phyloP scores from a whole-genome alignment of 169 alveolate genomes.

The Eimeria sp. region DNA sequence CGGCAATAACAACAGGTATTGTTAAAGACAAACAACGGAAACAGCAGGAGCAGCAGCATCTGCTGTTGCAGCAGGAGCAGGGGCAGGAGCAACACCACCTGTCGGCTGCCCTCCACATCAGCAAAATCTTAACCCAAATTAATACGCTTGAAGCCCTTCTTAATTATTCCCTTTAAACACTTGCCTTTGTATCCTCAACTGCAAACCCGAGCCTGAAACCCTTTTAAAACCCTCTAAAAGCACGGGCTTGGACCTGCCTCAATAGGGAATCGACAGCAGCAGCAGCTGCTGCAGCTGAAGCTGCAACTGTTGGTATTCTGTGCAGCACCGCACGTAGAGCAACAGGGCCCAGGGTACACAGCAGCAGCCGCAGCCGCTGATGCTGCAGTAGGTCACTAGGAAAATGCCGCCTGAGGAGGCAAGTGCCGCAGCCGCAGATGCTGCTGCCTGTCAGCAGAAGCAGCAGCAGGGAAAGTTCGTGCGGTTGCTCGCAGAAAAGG shows the following conservation, averaged over 20 bases:
- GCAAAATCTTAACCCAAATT: not conserved
- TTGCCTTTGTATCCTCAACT: not conserved
- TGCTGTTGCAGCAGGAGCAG: not conserved
- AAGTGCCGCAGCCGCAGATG: not conserved
- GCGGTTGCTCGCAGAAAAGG: constrained; percentile 36
- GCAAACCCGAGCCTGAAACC: not conserved
- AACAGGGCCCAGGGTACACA: not conserved
- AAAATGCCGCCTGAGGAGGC: not conserved
- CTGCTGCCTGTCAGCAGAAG: not conserved
- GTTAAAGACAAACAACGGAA: too few species aligned
- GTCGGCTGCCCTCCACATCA: not conserved
- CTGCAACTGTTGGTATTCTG: not conserved
- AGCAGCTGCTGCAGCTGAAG: not conserved
- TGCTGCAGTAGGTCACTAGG: not conserved
- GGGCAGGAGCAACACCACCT: constrained; percentile 1
- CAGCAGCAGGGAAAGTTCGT: not conserved
- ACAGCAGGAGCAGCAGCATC: not conserved
- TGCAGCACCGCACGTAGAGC: not conserved
- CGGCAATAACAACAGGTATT: not conserved
- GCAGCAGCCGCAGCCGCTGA: too few species aligned
- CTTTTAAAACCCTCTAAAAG: not conserved
- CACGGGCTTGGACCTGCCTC: not conserved
- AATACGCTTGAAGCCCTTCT: not conserved
- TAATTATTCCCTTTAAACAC: not conserved
- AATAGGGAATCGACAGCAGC: not conserved